Evolutionary conservation across 1,284 basidiomycete species (phyloP).

Genomic region (Irpex sp.): DNA sequence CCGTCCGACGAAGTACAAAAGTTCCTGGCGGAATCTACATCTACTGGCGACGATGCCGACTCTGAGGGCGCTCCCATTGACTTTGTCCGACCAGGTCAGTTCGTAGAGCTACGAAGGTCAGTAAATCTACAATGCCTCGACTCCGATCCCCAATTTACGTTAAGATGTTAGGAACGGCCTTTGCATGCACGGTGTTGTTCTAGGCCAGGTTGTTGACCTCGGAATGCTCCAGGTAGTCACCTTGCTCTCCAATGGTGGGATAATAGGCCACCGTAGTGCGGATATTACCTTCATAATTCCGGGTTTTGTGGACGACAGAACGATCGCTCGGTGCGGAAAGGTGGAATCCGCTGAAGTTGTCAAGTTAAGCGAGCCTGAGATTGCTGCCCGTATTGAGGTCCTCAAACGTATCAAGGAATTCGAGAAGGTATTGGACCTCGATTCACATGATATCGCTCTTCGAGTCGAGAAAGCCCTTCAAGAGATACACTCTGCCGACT

Average conservation of each 20-base stretch:
- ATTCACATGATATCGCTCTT: conserved; percentile 32
- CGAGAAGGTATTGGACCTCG: conserved; percentile 40
- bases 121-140: conserved; percentile 16
- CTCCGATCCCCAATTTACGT: neutral
- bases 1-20: neutral
- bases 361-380: conserved; percentile 30
- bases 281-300: conserved; percentile 62
- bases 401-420: conserved; percentile 51
- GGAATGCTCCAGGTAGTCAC: conserved; percentile 35
- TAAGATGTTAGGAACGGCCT: conserved; percentile 37
- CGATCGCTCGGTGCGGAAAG: conserved; percentile 46
- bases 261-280: conserved; percentile 40
- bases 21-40: conserved; percentile 7
- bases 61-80: neutral
- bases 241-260: conserved; percentile 47
- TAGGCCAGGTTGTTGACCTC: conserved; percentile 35
- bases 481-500: conserved; percentile 40
- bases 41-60: neutral
- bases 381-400: conserved; percentile 55
- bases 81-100: conserved; percentile 40
- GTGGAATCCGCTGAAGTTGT: conserved; percentile 10
- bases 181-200: conserved; percentile 42
- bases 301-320: conserved; percentile 41
- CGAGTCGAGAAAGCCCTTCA: conserved; percentile 39
- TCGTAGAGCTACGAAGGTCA: conserved; percentile 60